Evolutionary conservation across 768 basidiomycete genomes (phyloP), one percentile per base, ranked within the genome.

Genomic region (Xanthoconium purpureum): DNA sequence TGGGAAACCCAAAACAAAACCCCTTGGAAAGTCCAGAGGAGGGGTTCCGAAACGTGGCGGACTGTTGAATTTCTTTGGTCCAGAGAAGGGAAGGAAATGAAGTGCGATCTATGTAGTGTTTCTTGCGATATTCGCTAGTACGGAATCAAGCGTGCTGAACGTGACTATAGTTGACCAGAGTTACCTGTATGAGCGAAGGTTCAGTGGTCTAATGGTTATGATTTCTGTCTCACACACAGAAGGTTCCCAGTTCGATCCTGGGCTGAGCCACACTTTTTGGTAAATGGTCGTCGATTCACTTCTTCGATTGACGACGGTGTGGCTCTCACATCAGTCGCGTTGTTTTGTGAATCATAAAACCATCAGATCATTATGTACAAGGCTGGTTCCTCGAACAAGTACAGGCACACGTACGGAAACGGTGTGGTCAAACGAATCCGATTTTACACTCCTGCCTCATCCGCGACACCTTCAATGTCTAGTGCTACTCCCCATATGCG

Each of bases 221-320:
- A 75, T 75, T 76, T 75, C 75, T 77, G 74, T 77, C 74, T 75
- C 73, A 77, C 73, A 74, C 75, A 77, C 75, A 77, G 74, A 75
- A 77, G 74, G 74, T 75, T 75, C 74, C 73, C 73, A 74, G 74
- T 75, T 75, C 74, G 74, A 75, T 74, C 75, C 74, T 74, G 73
- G 73, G 74, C 60, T 75, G 75, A 75, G 63, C 69, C 74, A 65
- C 39, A 38, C 17, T 61, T 60, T 61, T 51, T 59, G 12, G 30
- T 24, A 24, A 12, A 9, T 35, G 12, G 8, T 35, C 12, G 3
- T 9, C 33, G 12, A 35, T 8, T 8, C 33, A 35, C 12, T 35
- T 6, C 33, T 35, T 35, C 12, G 33, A 35, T 12, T 24, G 24
- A 24, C 24, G 24, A 4, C 24, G 24, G 24, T 24, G 24, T 24